These are phyloP conservation scores for Spinacia oleracea DNA, from an alignment of 179 eudicot genomes.

Conservation along the genomic window DNA sequence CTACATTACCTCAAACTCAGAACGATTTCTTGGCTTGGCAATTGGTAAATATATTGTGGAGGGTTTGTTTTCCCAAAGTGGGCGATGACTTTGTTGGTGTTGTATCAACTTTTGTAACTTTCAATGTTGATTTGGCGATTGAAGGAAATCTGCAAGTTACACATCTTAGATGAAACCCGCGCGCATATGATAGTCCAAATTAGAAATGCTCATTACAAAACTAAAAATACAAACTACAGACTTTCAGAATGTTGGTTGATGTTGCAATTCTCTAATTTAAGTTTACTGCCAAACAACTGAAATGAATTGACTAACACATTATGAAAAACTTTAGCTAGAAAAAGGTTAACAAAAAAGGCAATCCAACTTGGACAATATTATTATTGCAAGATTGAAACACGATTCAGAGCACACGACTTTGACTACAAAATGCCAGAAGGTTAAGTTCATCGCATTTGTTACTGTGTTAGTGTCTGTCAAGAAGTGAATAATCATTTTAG, in stretches of 20 bases:
- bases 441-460: background rate
- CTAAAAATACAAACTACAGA: too few species aligned
- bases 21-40: too few species aligned
- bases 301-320: conserved; percentile 10
- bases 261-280: too few species aligned
- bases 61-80: conserved; percentile 48
- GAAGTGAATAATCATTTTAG: background rate
- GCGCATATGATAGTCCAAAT: too few species aligned
- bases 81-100: conserved; percentile 57
- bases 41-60: too few species aligned
- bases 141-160: conserved; percentile 78
- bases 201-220: too few species aligned
- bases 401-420: background rate
- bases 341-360: conserved; percentile 2
- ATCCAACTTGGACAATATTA: background rate
- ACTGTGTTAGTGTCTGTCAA: conserved; percentile 4
- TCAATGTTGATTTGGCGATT: conserved; percentile 43
- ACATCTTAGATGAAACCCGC: too few species aligned
- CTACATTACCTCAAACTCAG: too few species aligned
- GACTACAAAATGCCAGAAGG: background rate
- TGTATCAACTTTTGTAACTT: conserved; percentile 43
- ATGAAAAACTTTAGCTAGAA: background rate
- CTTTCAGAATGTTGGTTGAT: too few species aligned
- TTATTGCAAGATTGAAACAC: background rate
- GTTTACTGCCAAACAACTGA: too few species aligned